Evolutionary conservation across 2,329 filamentous ascomycete genomes (phyloP).

Genomic region (Trichoderma guizhouense): DNA sequence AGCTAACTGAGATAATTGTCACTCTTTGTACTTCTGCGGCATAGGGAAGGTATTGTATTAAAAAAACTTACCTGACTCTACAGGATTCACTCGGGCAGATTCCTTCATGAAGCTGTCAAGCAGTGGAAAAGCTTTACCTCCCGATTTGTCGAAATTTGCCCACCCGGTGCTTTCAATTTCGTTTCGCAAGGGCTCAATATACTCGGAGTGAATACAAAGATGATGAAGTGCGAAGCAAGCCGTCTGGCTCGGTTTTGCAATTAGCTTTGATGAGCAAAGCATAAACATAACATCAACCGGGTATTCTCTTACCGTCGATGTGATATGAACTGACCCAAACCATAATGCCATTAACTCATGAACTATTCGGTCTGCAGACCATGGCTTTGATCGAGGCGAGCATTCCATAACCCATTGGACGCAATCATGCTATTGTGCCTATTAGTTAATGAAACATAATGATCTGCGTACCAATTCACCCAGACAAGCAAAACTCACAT

Average conservation of each 20-base stretch:
- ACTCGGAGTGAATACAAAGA: background rate
- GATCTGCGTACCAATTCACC: background rate
- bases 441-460: background rate
- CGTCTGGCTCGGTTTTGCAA: background rate
- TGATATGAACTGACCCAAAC: slow-evolving; percentile 6
- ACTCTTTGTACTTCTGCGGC: background rate
- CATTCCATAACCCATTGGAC: slow-evolving; percentile 6
- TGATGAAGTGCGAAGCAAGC: slow-evolving; percentile 1
- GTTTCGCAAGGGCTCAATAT: background rate
- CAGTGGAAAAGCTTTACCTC: background rate
- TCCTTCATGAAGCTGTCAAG: slow-evolving; percentile 12
- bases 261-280: background rate
- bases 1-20: background rate
- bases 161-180: background rate
- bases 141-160: background rate
- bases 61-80: background rate
- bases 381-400: background rate
- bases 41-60: no score
- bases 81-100: background rate
- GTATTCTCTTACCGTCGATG: background rate
- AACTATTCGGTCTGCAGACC: slow-evolving; percentile 1
- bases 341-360: slow-evolving; percentile 1
- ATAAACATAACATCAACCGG: background rate
- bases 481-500: background rate
- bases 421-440: background rate